Evolutionary conservation across 305 asterid genomes (phyloP).

Genomic region (Striga hermonthica): DNA sequence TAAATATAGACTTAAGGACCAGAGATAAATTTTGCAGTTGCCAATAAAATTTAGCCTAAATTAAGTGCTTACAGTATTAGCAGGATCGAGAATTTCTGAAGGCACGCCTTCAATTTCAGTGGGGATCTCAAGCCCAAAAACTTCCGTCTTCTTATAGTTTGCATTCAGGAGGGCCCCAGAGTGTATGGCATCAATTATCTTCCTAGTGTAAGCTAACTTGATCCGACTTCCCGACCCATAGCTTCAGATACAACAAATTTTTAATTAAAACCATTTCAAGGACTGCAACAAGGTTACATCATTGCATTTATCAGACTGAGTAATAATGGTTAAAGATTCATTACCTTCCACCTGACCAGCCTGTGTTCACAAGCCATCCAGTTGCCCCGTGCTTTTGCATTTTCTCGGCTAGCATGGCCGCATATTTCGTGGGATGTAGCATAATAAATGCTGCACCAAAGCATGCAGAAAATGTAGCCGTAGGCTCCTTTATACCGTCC

Average conservation of each 20-base stretch:
- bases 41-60: too few species aligned
- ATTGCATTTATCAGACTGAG: neutral
- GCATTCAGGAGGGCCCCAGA: slow-evolving; percentile 67
- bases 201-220: slow-evolving; percentile 84
- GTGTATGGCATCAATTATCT: slow-evolving; percentile 89
- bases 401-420: slow-evolving; percentile 85
- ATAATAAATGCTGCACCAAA: slow-evolving; percentile 96
- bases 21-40: too few species aligned
- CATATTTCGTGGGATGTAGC: slow-evolving; percentile 95
- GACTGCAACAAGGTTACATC: neutral
- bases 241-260: slow-evolving; percentile 36
- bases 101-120: slow-evolving; percentile 79
- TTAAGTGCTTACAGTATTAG: slow-evolving; percentile 61
- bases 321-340: neutral
- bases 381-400: slow-evolving; percentile 88
- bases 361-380: slow-evolving; percentile 95
- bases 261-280: neutral
- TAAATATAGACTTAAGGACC: too few species aligned
- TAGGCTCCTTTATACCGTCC: slow-evolving; percentile 93
- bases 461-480: slow-evolving; percentile 95
- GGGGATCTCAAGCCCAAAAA: slow-evolving; percentile 82
- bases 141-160: slow-evolving; percentile 65
- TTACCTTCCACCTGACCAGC: slow-evolving; percentile 98
- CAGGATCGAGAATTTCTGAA: slow-evolving; percentile 81
- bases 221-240: slow-evolving; percentile 81